Base-by-base conservation (phyloP, 768 basidiomycete genomes). In the Rhizopogon roseolus region DNA sequence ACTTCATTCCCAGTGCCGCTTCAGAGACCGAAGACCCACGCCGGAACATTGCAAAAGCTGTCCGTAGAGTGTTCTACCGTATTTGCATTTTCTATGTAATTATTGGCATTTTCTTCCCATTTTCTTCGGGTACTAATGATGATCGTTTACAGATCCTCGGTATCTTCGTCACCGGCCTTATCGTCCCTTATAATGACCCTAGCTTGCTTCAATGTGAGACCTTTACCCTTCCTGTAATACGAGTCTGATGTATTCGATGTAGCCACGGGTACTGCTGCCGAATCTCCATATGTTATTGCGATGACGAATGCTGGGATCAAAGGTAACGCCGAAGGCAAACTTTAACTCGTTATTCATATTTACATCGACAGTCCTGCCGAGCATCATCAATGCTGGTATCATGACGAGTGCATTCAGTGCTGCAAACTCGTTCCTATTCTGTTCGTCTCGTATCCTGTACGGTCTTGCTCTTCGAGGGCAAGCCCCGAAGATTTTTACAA, bases 231-330 rank as follows among this genome's bases (percentile, higher is more conserved):
- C 38, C 16, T 19, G 4, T 19, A 8, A 1, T 42, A 40, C 22
- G 37, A 14, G 17, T 27, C 41, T 43, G 46, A 52, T 32, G 34
- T 82, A 3, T 86, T 86, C 71, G 74, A 3, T 37, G 10, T 22
- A 40, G 55, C 48, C 49, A 50, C 74, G 29, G 81, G 81, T 49
- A 90, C 80, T 49, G 89, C 89, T 13, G 80, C 86, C 0, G 60
- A 84, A 49, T 90, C 88, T 4, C 90, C 91, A 3, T 94, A 88
- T 69, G 89, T 93, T 56, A 86, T 93, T 56, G 90, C 90, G 6
- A 82, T 92, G 59, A 77, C 69, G 32, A 74, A 77, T 39, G 84
- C 87, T 0, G 85, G 88, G 14, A 81, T 90, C 63, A 83, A 79
- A 69, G 79, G 77, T 78, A 45, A 7, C 57, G 32, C 29, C 39